phyloP scores from a whole-genome alignment of 176 grass and related monocot species.

The bread wheat (Triticum aestivum) region IWGSC_CS_RefSeq_v2.1 NC_057814.1:118940409-118940908 shows the following conservation, averaged over 20 bases:
- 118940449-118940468: background rate
- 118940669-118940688: constrained; percentile 48
- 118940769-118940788: background rate
- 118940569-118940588: constrained; percentile 2
- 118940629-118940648: background rate
- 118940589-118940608: background rate
- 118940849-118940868: constrained; percentile 90
- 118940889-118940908: constrained; percentile 54
- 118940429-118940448: background rate
- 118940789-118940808: background rate
- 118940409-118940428: no score
- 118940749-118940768: constrained; percentile 16
- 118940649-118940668: background rate
- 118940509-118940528: constrained; percentile 93
- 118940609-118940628: background rate
- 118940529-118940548: constrained; percentile 83
- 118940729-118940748: constrained; percentile 59
- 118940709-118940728: constrained; percentile 73
- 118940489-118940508: constrained; percentile 97
- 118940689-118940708: constrained; percentile 67
- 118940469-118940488: constrained; percentile 52
- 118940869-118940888: constrained; percentile 78
- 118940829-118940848: constrained; percentile 87
- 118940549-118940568: constrained; percentile 70
- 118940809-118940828: constrained; percentile 4